phyloP scores from a whole-genome alignment of 805 yeast genomes.

The Zygosaccharomyces gambellarensis region DNA sequence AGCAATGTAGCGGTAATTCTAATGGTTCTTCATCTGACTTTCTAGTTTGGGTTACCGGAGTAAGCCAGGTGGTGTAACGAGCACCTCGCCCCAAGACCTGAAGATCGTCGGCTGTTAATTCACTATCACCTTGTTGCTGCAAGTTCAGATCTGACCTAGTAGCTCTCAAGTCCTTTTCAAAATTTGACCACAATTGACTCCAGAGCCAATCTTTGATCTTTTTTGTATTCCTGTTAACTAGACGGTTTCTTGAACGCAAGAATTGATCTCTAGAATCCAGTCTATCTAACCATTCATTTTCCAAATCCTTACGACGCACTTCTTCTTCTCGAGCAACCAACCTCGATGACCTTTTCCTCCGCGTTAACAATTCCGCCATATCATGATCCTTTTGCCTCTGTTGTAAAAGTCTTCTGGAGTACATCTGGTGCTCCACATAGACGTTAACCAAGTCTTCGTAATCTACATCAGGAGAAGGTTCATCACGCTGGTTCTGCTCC shows the following conservation, averaged over 20 bases:
- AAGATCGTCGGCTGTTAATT: constrained; percentile 7
- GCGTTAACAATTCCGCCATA: constrained; percentile 56
- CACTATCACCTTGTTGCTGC: background rate
- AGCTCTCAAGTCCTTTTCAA: constrained; percentile 26
- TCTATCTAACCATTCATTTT: constrained; percentile 35
- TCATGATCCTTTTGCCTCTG: constrained; percentile 60
- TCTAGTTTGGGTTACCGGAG: background rate
- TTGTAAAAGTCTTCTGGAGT: constrained; percentile 23
- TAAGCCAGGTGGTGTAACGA: constrained; percentile 1
- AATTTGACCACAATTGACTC: constrained; percentile 29
- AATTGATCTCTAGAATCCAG: constrained; percentile 35
- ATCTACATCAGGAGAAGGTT: constrained; percentile 6
- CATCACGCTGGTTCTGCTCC: constrained; percentile 2
- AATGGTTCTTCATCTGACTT: constrained; percentile 1
- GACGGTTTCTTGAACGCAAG: constrained; percentile 25
- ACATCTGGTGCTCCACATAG: constrained; percentile 24
- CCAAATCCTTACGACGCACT: constrained; percentile 41
- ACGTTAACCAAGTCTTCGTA: constrained; percentile 15
- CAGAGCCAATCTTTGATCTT: constrained; percentile 29
- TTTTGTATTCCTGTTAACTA: constrained; percentile 23
- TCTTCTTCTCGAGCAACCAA: constrained; percentile 66
- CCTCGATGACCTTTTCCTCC: constrained; percentile 71
- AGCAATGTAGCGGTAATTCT: constrained; percentile 30
- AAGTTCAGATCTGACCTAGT: constrained; percentile 9
- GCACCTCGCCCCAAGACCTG: constrained; percentile 9